These are phyloP conservation scores for Lactarius pseudohatsudake DNA, from an alignment of 768 basidiomycete species.

Conservation along the genomic window DNA sequence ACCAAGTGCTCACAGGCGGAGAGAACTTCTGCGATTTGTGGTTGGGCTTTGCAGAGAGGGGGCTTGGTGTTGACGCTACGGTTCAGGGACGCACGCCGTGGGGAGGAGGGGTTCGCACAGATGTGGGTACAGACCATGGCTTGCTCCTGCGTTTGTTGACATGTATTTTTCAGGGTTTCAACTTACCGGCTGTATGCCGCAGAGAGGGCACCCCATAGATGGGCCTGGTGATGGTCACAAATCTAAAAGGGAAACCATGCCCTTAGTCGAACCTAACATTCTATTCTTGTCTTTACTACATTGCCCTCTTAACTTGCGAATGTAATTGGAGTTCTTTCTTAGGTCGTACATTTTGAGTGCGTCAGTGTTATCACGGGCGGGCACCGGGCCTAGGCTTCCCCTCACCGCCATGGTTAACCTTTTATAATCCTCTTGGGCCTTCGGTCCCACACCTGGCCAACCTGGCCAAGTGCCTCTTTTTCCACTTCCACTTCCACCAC, in stretches of 20 bases:
- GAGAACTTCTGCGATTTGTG: constrained; percentile 91
- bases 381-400: no score
- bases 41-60: constrained; percentile 79
- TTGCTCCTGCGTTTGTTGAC: not conserved
- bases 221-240: constrained; percentile 34
- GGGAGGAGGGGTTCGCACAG: constrained; percentile 85
- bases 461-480: not conserved
- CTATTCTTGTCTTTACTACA: not conserved
- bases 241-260: no score
- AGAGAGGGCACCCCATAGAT: constrained; percentile 32
- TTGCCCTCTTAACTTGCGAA: not conserved
- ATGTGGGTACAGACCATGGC: constrained; percentile 42
- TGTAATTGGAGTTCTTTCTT: constrained; percentile 5
- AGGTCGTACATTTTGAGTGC: not conserved
- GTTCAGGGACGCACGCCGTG: constrained; percentile 81
- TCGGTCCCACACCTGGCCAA: not conserved
- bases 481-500: not conserved
- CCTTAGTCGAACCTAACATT: not conserved
- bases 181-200: constrained; percentile 44
- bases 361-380: no score
- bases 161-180: constrained; percentile 38
- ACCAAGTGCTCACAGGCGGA: constrained; percentile 85
- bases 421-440: not conserved
- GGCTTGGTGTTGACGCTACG: constrained; percentile 74
- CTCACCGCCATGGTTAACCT: not conserved